Conservation (phyloP, 257 asterid species). For the Thymus quinquecostatus region DNA sequence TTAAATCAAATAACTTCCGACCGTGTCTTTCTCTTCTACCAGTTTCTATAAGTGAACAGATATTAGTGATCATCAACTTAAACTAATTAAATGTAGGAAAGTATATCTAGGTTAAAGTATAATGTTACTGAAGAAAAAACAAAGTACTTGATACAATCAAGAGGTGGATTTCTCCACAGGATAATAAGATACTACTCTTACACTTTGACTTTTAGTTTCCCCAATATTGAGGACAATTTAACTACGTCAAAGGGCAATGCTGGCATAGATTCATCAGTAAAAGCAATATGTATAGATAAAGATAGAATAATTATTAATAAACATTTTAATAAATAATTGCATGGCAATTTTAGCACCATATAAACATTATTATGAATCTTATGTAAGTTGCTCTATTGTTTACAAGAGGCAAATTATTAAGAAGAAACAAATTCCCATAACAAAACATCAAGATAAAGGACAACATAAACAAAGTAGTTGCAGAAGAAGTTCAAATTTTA, state of each 20-base stretch:
- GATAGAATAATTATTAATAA: background rate
- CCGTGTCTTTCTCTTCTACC: background rate
- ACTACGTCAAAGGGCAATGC: background rate
- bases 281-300: background rate
- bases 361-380: background rate
- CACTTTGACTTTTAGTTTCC: background rate
- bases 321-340: background rate
- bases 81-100: background rate
- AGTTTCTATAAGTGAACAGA: constrained; percentile 4
- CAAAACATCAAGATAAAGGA: background rate
- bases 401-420: background rate
- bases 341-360: constrained; percentile 3
- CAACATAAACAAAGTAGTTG: background rate
- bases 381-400: constrained; percentile 1
- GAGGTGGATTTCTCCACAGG: background rate
- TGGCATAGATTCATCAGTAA: background rate
- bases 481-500: constrained; percentile 14
- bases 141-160: background rate
- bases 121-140: background rate
- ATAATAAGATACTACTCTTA: background rate
- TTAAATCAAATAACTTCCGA: background rate
- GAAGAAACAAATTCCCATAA: constrained; percentile 11
- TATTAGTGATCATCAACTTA: too few relatives aligned
- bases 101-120: background rate
- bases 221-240: background rate